These are phyloP conservation scores for Claviceps purpurea DNA, from an alignment of 2,329 filamentous ascomycete species.

Conservation along the genomic window DNA sequence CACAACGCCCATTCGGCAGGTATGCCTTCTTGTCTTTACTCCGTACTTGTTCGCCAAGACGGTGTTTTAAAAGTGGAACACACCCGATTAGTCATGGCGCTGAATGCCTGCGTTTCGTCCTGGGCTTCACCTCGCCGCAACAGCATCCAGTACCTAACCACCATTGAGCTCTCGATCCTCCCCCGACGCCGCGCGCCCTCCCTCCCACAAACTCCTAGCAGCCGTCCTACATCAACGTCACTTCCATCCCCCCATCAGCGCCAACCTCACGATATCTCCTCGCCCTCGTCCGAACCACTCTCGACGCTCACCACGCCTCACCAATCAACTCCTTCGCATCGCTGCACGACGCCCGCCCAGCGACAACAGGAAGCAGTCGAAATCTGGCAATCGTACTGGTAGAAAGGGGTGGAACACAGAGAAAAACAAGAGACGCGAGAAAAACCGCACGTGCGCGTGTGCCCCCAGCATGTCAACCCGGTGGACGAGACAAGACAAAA, in stretches of 20 bases:
- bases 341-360: background rate
- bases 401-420: background rate
- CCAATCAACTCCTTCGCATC: background rate
- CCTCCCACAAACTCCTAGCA: background rate
- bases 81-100: background rate
- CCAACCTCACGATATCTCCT: background rate
- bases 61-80: too few relatives aligned
- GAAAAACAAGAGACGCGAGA: background rate
- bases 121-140: background rate
- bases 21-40: too few relatives aligned
- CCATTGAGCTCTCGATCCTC: conserved; percentile 5
- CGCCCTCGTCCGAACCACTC: background rate
- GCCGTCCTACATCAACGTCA: background rate
- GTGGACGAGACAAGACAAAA: conserved; percentile 20
- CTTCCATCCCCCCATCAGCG: background rate
- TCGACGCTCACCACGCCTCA: background rate
- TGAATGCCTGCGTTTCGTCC: background rate
- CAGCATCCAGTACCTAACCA: background rate
- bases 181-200: background rate
- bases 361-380: background rate
- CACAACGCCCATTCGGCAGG: too few relatives aligned
- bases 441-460: background rate
- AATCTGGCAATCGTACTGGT: background rate
- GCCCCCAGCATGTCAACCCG: background rate
- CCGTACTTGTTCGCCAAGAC: too few relatives aligned